phyloP scores from a whole-genome alignment of 2,329 filamentous ascomycete genomes.

The Hypoxylon sp. region DNA sequence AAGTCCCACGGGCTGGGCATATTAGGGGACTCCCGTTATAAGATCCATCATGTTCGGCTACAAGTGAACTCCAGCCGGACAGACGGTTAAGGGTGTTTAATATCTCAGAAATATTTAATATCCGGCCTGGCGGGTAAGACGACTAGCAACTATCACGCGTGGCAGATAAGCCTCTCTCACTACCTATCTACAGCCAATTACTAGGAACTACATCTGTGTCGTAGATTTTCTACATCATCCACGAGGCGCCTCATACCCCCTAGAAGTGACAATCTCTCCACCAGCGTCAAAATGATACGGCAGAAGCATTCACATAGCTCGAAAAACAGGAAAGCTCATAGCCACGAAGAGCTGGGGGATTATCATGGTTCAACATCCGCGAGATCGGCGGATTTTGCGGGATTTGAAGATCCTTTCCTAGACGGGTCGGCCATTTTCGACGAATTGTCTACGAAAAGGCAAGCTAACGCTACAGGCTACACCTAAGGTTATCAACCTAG shows the following conservation, averaged over 20 bases:
- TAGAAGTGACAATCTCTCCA: conserved; percentile 23
- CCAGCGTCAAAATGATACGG: conserved; percentile 34
- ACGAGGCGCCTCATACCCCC: conserved; percentile 9
- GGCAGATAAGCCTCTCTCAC: conserved; percentile 27
- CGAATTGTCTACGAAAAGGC: conserved; percentile 41
- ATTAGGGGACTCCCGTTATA: conserved; percentile 33
- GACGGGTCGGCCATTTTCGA: conserved; percentile 41
- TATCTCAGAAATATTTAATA: conserved; percentile 44
- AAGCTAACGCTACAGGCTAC: conserved; percentile 15
- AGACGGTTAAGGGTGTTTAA: conserved; percentile 37
- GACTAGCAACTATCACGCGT: conserved; percentile 19
- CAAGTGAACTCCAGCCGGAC: conserved; percentile 30
- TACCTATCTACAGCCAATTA: conserved; percentile 29
- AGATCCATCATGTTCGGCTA: conserved; percentile 31
- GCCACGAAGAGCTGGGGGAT: conserved; percentile 17
- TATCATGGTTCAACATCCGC: conserved; percentile 25
- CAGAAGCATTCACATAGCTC: conserved; percentile 36
- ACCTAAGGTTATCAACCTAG: not conserved
- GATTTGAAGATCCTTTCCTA: conserved; percentile 38
- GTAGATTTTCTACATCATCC: conserved; percentile 25
- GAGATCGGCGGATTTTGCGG: conserved; percentile 34
- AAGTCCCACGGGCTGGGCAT: conserved; percentile 17
- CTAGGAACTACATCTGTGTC: conserved; percentile 20
- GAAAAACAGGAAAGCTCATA: conserved; percentile 32
- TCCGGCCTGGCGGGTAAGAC: conserved; percentile 41